Conservation (phyloP, 2,329 filamentous ascomycete genomes). For the Aspergillaceae sp. region DNA sequence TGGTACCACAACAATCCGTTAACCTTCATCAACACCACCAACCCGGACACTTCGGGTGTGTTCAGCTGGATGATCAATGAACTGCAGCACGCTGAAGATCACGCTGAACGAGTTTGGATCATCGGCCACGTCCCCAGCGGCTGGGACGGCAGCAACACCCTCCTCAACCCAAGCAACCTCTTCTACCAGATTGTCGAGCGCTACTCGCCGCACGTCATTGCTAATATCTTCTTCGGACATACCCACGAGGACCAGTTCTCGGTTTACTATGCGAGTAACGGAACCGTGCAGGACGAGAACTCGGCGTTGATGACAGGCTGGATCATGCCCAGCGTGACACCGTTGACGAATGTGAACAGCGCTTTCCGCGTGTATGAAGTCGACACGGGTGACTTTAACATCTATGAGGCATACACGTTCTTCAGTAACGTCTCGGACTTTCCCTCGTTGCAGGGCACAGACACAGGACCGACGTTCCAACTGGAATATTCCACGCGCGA, state of each 20-base stretch:
- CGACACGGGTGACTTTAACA: conserved; percentile 45
- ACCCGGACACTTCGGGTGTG: conserved; percentile 43
- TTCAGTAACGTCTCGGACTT: conserved; percentile 45
- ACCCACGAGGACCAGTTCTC: conserved; percentile 49
- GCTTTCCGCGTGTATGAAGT: conserved; percentile 49
- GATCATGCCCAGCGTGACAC: conserved; percentile 46
- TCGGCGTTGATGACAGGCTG: conserved; percentile 44
- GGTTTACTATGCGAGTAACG: conserved; percentile 48
- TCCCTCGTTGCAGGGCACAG: conserved; percentile 25
- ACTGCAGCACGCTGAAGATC: conserved; percentile 45
- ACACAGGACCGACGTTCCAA: conserved; percentile 39
- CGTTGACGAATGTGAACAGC: conserved; percentile 47
- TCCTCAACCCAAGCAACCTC: conserved; percentile 46
- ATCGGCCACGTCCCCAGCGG: conserved; percentile 48
- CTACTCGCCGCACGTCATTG: conserved; percentile 48
- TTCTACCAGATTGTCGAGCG: conserved; percentile 49
- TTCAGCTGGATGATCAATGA: conserved; percentile 45
- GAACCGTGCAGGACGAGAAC: conserved; percentile 32
- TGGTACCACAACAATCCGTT: conserved; percentile 35
- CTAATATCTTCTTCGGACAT: conserved; percentile 48
- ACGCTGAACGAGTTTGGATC: conserved; percentile 47
- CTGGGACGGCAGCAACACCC: conserved; percentile 48
- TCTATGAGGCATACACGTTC: conserved; percentile 48
- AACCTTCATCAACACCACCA: conserved; percentile 45
- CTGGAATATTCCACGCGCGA: conserved; percentile 47